A percentile compares a stretch with the other conserved stretches of the same genome.
Conservation (phyloP, 768 basidiomycete genomes). For the Fistulinella prunicolor region DNA sequence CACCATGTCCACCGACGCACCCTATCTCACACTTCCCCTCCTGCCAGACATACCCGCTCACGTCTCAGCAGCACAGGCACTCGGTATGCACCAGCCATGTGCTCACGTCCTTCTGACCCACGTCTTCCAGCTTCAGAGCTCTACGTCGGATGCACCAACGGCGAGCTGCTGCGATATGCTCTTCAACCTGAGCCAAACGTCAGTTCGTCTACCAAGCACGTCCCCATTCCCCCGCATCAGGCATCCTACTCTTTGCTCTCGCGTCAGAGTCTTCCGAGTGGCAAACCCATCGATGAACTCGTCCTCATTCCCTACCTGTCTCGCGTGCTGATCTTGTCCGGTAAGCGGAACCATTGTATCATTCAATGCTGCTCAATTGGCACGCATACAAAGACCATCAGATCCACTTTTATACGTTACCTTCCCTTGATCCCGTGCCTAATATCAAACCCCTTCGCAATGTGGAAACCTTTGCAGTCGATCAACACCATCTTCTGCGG, state of each 20-base stretch:
- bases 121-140: constrained; percentile 68
- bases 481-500: constrained; percentile 66
- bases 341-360: constrained; percentile 38
- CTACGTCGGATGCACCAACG: constrained; percentile 83
- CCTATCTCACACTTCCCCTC: constrained; percentile 54
- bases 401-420: constrained; percentile 77
- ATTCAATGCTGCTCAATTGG: constrained; percentile 1
- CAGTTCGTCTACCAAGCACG: constrained; percentile 33
- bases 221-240: constrained; percentile 31
- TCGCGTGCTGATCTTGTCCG: constrained; percentile 72
- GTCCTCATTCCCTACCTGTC: constrained; percentile 74
- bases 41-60: constrained; percentile 34
- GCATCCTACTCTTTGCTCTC: constrained; percentile 67
- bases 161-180: constrained; percentile 77
- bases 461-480: constrained; percentile 76
- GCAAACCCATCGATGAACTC: constrained; percentile 77
- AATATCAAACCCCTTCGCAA: constrained; percentile 78
- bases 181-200: constrained; percentile 54
- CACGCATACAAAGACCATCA: constrained; percentile 44
- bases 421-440: constrained; percentile 69
- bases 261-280: constrained; percentile 63
- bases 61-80: constrained; percentile 50
- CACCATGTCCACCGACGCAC: constrained; percentile 37
- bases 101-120: constrained; percentile 1
- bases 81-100: constrained; percentile 38